Conservation (phyloP, 202 grass and related monocot genomes). For the Hordeum pubiflorum region DNA sequence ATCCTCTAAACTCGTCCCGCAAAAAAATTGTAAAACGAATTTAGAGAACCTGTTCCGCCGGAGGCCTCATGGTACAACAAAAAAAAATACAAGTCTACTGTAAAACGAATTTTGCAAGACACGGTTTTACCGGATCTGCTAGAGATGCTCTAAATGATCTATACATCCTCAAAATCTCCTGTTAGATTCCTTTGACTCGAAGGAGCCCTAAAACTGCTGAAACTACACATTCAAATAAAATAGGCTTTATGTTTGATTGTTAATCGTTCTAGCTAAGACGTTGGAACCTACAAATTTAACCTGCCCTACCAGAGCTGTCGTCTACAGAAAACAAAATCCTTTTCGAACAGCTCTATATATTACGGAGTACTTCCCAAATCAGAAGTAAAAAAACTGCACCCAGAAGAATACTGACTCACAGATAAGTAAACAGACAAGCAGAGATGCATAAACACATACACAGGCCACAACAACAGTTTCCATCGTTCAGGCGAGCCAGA, state of each 20-base stretch:
- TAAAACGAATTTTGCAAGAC: too few relatives aligned
- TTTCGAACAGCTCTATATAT: neutral
- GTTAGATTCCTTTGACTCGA: too few relatives aligned
- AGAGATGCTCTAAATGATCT: too few relatives aligned
- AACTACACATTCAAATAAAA: neutral
- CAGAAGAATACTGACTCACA: neutral
- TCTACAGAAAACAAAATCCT: neutral
- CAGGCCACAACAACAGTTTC: neutral
- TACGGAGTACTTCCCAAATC: neutral
- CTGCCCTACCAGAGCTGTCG: neutral
- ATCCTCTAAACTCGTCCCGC: too few relatives aligned
- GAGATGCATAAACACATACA: neutral
- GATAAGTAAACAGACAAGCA: neutral
- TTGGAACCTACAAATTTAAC: neutral
- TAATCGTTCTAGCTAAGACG: neutral
- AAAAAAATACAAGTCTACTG: too few relatives aligned
- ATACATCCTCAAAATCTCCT: too few relatives aligned
- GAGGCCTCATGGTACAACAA: too few relatives aligned
- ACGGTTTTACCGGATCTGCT: too few relatives aligned
- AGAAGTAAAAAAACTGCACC: neutral
- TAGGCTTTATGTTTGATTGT: neutral
- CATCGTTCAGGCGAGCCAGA: constrained; percentile 5
- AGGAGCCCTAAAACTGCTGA: neutral
- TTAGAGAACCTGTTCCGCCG: too few relatives aligned
- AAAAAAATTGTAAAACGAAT: too few relatives aligned